These are phyloP conservation scores for Starmera stellimalicola DNA, from an alignment of 1,139 yeast genomes.

Conservation along the genomic window DNA sequence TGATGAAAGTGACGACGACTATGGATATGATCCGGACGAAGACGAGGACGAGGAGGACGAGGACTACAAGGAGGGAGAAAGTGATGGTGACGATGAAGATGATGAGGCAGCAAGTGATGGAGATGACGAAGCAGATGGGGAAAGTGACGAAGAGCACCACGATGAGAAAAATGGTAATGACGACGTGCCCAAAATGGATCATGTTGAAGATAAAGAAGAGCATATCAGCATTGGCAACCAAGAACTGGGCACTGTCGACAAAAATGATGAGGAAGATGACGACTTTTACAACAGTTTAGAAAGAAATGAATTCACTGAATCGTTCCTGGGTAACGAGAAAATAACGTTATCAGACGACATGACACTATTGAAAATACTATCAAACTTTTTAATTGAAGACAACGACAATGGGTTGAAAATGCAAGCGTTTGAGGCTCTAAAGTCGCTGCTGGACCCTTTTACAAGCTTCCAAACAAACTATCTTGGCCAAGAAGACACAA, in stretches of 20 bases:
- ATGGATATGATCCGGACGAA: conserved; percentile 5
- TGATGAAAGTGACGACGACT: conserved; percentile 1
- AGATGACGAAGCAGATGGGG: conserved; percentile 4
- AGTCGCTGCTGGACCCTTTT: conserved; percentile 56
- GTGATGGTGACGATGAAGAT: conserved; percentile 1
- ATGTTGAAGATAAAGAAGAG: neutral
- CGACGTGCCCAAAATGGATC: neutral
- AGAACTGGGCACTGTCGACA: conserved; percentile 3
- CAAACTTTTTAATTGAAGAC: conserved; percentile 55
- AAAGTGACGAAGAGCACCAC: no score
- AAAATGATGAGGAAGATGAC: conserved; percentile 1
- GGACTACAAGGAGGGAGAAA: neutral
- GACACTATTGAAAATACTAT: conserved; percentile 50
- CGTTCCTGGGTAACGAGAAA: no score
- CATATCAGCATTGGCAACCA: neutral
- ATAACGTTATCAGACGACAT: conserved; percentile 41
- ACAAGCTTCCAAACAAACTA: conserved; percentile 9
- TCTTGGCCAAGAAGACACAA: conserved; percentile 17
- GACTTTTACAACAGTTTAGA: neutral
- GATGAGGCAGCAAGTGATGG: neutral
- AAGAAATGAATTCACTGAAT: neutral
- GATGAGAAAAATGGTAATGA: conserved; percentile 18
- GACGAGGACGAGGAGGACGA: neutral
- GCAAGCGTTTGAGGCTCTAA: conserved; percentile 79
- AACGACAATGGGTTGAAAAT: conserved; percentile 64